Base-by-base conservation (phyloP, 306 rosid genomes). In the Mucuna pruriens region DNA sequence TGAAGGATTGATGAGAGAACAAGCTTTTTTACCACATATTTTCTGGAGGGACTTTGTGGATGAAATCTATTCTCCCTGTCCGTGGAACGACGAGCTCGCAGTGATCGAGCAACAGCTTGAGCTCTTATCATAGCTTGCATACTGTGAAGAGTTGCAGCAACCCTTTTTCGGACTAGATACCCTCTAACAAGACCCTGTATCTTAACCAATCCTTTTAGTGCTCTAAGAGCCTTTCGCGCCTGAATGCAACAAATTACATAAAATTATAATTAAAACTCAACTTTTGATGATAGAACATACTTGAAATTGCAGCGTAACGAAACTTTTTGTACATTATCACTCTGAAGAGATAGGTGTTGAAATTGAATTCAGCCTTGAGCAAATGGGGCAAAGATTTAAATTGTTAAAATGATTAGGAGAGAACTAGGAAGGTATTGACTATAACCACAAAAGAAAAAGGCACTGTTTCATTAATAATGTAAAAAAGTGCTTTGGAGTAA, bases 131-230 rank as follows among this genome's bases (percentile, higher is more conserved):
- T 88, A 82, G 97, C 98, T 78, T 95, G 97, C 94, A 95, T 91
- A 71, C 99, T 85, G 25, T 87, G 89, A 66, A 93, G 92, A 42
- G 99, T 93, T 65, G 94, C 97, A 29, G 93, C 86, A 63, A 97
- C 91, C 16, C 94, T 84, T 80, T 95, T 95, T 5, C 99, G 70
- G 42, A 95, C 94, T 0, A 95, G 92, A 71, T 33, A 95, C 2
- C 99, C 99, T 84, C 98, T 87, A 8, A 93, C 98, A 16, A 95
- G 91, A 23, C 97, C 99, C 25, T 95, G 99, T 69, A 95, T 82
- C 86, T 89, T 95, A 0, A 95, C 99, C 26, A 95, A 62, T 84
- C 90, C 98, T 78, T 80, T 91, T 2, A 95, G 82, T 29, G 99
- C 99, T 57, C 98, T 83, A 31, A 82, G 90, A 3, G 99, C 99